These are phyloP conservation scores for Fusarium sp. DNA, from an alignment of 2,329 filamentous ascomycete genomes.

Conservation along the genomic window DNA sequence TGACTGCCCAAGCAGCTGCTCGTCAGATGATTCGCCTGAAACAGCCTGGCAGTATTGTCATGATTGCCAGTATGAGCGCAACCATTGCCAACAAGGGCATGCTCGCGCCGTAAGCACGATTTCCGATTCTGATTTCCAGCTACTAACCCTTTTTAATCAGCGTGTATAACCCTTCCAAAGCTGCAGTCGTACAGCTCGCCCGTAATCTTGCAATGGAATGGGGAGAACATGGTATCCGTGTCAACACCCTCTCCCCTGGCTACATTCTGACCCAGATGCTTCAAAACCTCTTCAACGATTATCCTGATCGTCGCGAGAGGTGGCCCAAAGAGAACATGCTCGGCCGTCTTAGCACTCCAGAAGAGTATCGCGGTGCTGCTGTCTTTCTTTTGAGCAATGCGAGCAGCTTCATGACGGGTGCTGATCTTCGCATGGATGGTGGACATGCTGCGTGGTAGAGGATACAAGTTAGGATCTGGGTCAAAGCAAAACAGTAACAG, in stretches of 20 bases:
- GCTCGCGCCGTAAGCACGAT: slow-evolving; percentile 63
- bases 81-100: slow-evolving; percentile 70
- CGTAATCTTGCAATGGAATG: slow-evolving; percentile 78
- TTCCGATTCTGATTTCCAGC: not conserved
- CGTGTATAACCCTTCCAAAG: slow-evolving; percentile 81
- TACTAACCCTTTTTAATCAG: slow-evolving; percentile 44
- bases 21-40: slow-evolving; percentile 73
- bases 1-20: slow-evolving; percentile 90
- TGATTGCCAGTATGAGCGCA: slow-evolving; percentile 77
- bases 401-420: slow-evolving; percentile 78
- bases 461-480: not conserved
- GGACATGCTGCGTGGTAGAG: slow-evolving; percentile 70
- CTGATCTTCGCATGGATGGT: slow-evolving; percentile 75
- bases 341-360: slow-evolving; percentile 70
- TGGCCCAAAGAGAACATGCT: slow-evolving; percentile 93
- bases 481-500: not conserved
- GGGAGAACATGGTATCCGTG: slow-evolving; percentile 76
- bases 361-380: slow-evolving; percentile 76
- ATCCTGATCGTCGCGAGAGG: slow-evolving; percentile 70
- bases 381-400: slow-evolving; percentile 79
- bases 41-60: slow-evolving; percentile 67
- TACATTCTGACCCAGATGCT: slow-evolving; percentile 89
- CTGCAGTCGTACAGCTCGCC: slow-evolving; percentile 75
- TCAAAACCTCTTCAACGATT: slow-evolving; percentile 77
- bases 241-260: slow-evolving; percentile 83